A percentile compares a stretch with the other conserved stretches of the same genome.
Conservation (phyloP, 192 early-diverging fungal genomes). For the Podila clonocystis region DNA sequence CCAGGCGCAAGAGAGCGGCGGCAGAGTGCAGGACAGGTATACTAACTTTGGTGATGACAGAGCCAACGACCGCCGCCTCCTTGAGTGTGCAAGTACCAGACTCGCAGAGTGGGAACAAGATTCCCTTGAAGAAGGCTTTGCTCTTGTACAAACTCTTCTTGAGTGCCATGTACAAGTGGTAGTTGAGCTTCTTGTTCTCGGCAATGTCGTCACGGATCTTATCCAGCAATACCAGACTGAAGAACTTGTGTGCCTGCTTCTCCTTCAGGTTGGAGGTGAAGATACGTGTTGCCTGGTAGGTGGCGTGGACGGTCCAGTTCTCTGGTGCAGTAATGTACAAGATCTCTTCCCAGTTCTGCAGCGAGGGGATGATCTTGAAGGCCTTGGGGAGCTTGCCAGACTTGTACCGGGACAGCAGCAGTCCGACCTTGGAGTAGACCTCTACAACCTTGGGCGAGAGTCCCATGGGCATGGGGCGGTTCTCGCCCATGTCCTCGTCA, state of each 20-base stretch:
- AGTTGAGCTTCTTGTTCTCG: constrained; percentile 98
- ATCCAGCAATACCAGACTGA: constrained; percentile 88
- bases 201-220: constrained; percentile 94
- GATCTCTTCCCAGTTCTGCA: constrained; percentile 98
- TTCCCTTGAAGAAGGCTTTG: constrained; percentile 97
- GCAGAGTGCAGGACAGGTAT: constrained; percentile 97
- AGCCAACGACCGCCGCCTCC: constrained; percentile 96
- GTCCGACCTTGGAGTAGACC: constrained; percentile 95
- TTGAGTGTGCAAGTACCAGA: constrained; percentile 90
- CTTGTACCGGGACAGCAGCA: constrained; percentile 90
- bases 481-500: constrained; percentile 46
- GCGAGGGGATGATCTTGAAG: constrained; percentile 98
- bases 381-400: constrained; percentile 96
- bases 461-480: constrained; percentile 57
- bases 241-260: constrained; percentile 92
- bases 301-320: constrained; percentile 96
- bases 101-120: constrained; percentile 95
- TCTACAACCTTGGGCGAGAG: constrained; percentile 92
- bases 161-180: constrained; percentile 95
- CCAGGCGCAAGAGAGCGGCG: constrained; percentile 90
- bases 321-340: constrained; percentile 91
- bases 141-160: constrained; percentile 98
- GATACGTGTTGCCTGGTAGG: constrained; percentile 94
- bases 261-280: constrained; percentile 98
- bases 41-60: constrained; percentile 90